Base-by-base conservation (phyloP, 208 protist genomes). In the Crithidia brevicula region DNA sequence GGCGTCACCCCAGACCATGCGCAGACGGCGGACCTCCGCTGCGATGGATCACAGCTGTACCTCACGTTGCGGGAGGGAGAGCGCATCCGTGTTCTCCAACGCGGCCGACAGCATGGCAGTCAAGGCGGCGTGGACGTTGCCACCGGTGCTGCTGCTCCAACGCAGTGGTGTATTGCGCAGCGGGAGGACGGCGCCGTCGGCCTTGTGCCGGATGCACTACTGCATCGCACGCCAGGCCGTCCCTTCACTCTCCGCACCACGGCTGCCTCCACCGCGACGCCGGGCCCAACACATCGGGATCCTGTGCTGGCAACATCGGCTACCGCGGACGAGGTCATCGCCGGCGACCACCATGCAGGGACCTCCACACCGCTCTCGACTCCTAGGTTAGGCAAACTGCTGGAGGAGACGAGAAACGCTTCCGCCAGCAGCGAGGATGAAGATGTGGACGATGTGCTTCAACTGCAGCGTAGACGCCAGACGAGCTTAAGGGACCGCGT, bases 121-220 rank as follows among this genome's bases (percentile, higher is more conserved):
- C 5, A 23, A 30, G 18, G 3, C 36, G 15, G 28, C 56, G n/a
- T n/a, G n/a, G n/a, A n/a, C n/a, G n/a, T n/a, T n/a, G n/a, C n/a
- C n/a, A 45, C 8, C 15, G 6, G 54, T n/a, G 4, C 20, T 15
- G 18, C 34, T 25, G 13, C 22, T n/a, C 30, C 53, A 23, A 28
- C 58, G 33, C 51, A 69, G 52, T 87, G 81, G 81, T 87, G 81
- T 45, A 72, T 87, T 7, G 81, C 81, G 13, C 77, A 87, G 43
- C 54, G 58, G 1, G 77, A 78, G 33, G 67, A 81, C 27, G 81
- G 77, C 10, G 47, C 46, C 5, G 61, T 81, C 13, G 81, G 81
- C 5, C 71, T 87, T 16, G 74, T 78, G 28, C 81, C 81, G 0
- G 56, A 58, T 10, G 56, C 68, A 9, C 34, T 81, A 0, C 54